These are phyloP conservation scores for Postia placenta DNA, from an alignment of 768 basidiomycete genomes.

Conservation along the genomic window DNA sequence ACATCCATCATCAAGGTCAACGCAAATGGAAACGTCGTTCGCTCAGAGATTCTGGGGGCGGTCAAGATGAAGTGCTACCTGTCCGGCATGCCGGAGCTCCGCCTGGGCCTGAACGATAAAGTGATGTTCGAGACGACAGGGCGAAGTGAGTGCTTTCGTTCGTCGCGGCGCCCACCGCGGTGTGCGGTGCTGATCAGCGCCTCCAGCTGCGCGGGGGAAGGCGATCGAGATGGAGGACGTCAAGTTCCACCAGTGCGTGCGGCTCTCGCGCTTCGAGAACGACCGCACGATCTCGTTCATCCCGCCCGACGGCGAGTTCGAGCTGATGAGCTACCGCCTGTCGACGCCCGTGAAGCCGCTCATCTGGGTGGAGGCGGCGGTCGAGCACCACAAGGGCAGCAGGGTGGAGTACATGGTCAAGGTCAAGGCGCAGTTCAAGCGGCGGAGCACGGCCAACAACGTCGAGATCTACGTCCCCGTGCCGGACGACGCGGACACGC, in stretches of 20 bases:
- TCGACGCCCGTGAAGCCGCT: slow-evolving; percentile 96
- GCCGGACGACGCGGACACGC: slow-evolving; percentile 96
- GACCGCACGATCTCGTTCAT: slow-evolving; percentile 99
- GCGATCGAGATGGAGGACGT: slow-evolving; percentile 99
- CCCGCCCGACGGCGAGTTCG: slow-evolving; percentile 98
- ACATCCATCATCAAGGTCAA: slow-evolving; percentile 60
- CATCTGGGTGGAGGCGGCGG: slow-evolving; percentile 92
- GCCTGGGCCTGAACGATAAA: slow-evolving; percentile 95
- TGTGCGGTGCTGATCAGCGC: slow-evolving; percentile 4
- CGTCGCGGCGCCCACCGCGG: no score
- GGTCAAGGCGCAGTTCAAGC: slow-evolving; percentile 94
- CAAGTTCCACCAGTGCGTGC: slow-evolving; percentile 99
- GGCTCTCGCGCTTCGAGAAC: slow-evolving; percentile 94
- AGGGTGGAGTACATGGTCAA: slow-evolving; percentile 96
- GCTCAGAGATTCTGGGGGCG: slow-evolving; percentile 96
- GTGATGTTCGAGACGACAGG: slow-evolving; percentile 99
- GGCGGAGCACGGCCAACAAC: slow-evolving; percentile 94
- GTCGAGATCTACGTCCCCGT: slow-evolving; percentile 99
- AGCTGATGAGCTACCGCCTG: slow-evolving; percentile 96
- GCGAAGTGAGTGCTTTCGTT: slow-evolving; percentile 55
- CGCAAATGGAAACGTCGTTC: slow-evolving; percentile 92
- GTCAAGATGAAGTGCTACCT: slow-evolving; percentile 99
- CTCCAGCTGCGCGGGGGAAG: slow-evolving; percentile 82
- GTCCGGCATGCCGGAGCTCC: slow-evolving; percentile 98
- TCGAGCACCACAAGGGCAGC: slow-evolving; percentile 88